These are phyloP conservation scores for Eutrema yunnanense DNA, from an alignment of 345 rosid species.

Conservation along the genomic window DNA sequence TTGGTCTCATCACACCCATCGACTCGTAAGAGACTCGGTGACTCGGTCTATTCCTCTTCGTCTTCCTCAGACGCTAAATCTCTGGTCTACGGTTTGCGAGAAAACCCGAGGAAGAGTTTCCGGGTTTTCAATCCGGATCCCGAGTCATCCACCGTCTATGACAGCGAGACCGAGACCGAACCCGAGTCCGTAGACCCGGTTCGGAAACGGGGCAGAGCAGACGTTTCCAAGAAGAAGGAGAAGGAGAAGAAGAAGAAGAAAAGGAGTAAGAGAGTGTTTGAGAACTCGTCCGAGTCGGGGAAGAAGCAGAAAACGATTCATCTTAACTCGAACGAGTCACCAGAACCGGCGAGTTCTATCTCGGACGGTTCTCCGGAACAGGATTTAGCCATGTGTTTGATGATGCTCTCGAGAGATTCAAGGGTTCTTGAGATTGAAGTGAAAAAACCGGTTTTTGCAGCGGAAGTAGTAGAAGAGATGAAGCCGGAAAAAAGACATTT, in stretches of 20 bases:
- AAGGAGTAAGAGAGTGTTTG: neutral
- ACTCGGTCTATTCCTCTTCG: slow-evolving; percentile 39
- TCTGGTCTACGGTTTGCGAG: slow-evolving; percentile 47
- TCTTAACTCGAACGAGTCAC: slow-evolving; percentile 34
- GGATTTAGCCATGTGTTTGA: slow-evolving; percentile 81
- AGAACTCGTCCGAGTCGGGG: neutral
- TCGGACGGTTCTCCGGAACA: slow-evolving; percentile 70
- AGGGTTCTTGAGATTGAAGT: slow-evolving; percentile 32
- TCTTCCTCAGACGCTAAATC: slow-evolving; percentile 49
- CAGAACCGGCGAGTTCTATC: slow-evolving; percentile 79
- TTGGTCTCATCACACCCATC: slow-evolving; percentile 40
- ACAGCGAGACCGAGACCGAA: slow-evolving; percentile 67
- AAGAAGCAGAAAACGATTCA: slow-evolving; percentile 22
- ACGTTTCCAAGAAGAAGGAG: slow-evolving; percentile 26
- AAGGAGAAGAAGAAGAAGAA: slow-evolving; percentile 11
- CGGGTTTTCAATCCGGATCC: slow-evolving; percentile 66
- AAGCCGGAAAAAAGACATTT: slow-evolving; percentile 15
- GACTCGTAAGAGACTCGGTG: slow-evolving; percentile 24
- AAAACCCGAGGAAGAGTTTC: slow-evolving; percentile 67
- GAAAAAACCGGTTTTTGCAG: slow-evolving; percentile 21
- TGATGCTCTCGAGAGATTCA: slow-evolving; percentile 92
- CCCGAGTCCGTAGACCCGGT: slow-evolving; percentile 59
- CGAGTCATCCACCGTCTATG: slow-evolving; percentile 41
- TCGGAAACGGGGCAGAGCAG: slow-evolving; percentile 38
- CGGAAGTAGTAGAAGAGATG: slow-evolving; percentile 21